Conservation (phyloP, 345 rosid species). For the Aquilaria malaccensis region DNA sequence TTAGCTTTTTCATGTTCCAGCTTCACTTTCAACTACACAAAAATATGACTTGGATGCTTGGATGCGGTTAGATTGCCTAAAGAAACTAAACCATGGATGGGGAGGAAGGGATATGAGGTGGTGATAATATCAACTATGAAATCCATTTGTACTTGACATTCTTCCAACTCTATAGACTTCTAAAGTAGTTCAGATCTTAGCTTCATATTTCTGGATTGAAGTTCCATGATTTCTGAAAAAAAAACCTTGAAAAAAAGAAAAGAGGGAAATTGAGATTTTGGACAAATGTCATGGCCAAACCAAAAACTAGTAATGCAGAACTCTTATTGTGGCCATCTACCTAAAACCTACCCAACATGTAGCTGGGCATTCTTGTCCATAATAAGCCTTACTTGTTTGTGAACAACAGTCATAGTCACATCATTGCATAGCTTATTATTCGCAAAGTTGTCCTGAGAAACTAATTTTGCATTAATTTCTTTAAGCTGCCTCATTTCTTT, state of each 20-base stretch:
- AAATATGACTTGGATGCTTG: neutral
- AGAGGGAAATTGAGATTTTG: neutral
- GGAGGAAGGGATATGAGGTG: too few species aligned
- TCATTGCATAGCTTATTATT: neutral
- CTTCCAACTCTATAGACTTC: constrained; percentile 5
- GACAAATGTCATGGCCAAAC: neutral
- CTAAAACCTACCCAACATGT: constrained; percentile 1
- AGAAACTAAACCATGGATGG: neutral
- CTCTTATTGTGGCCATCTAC: neutral
- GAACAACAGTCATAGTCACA: neutral
- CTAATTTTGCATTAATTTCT: too few species aligned
- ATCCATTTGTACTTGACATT: constrained; percentile 6
- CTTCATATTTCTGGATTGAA: neutral
- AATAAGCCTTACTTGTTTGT: neutral
- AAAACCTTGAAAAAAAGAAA: neutral
- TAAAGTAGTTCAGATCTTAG: constrained; percentile 2
- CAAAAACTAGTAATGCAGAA: neutral
- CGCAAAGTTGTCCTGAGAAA: neutral
- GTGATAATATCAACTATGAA: neutral
- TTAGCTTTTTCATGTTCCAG: neutral
- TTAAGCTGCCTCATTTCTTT: too few species aligned
- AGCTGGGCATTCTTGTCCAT: constrained; percentile 8
- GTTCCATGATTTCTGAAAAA: constrained; percentile 12
- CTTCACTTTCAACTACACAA: constrained; percentile 16
- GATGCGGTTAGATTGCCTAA: constrained; percentile 5